Percentiles rank a stretch among this genome's conserved stretches.
Conservation (phyloP, 1,284 basidiomycete species). For the Pyrrhoderma noxium region DNA sequence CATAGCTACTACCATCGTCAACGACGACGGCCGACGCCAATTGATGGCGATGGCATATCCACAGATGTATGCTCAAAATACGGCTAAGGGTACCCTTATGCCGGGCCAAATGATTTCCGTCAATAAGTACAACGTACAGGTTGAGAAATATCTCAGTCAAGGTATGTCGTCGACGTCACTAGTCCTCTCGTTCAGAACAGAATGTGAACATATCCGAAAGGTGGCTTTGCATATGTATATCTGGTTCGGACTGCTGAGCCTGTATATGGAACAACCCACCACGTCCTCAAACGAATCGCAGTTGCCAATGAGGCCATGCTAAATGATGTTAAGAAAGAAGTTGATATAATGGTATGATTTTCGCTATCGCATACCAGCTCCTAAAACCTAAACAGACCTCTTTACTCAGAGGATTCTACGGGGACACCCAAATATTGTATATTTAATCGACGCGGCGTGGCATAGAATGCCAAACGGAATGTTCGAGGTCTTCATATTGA, state of each 20-base stretch:
- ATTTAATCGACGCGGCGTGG: slow-evolving; percentile 92
- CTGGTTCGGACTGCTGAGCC: slow-evolving; percentile 83
- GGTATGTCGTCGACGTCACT: slow-evolving; percentile 39
- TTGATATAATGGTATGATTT: slow-evolving; percentile 89
- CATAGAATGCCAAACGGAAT: slow-evolving; percentile 73
- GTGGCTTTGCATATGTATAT: slow-evolving; percentile 98
- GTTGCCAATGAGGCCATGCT: slow-evolving; percentile 88
- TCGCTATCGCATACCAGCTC: slow-evolving; percentile 19
- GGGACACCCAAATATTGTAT: slow-evolving; percentile 88
- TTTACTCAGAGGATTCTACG: slow-evolving; percentile 66
- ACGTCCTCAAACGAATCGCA: slow-evolving; percentile 96
- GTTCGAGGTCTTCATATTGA: slow-evolving; percentile 97
- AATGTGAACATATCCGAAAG: slow-evolving; percentile 33
- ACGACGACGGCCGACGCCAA: slow-evolving; percentile 5
- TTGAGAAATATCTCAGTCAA: slow-evolving; percentile 88
- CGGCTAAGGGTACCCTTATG: slow-evolving; percentile 53
- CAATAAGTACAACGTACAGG: slow-evolving; percentile 84
- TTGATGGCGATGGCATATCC: slow-evolving; percentile 15
- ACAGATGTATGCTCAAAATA: slow-evolving; percentile 24
- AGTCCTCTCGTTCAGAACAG: not conserved
- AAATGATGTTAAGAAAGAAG: slow-evolving; percentile 94
- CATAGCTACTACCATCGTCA: not conserved
- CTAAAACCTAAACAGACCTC: slow-evolving; percentile 23
- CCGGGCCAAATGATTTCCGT: slow-evolving; percentile 86
- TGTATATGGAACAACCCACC: slow-evolving; percentile 84